phyloP scores from a whole-genome alignment of 2,329 filamentous ascomycete genomes.

The Ascochyta pisi region DNA sequence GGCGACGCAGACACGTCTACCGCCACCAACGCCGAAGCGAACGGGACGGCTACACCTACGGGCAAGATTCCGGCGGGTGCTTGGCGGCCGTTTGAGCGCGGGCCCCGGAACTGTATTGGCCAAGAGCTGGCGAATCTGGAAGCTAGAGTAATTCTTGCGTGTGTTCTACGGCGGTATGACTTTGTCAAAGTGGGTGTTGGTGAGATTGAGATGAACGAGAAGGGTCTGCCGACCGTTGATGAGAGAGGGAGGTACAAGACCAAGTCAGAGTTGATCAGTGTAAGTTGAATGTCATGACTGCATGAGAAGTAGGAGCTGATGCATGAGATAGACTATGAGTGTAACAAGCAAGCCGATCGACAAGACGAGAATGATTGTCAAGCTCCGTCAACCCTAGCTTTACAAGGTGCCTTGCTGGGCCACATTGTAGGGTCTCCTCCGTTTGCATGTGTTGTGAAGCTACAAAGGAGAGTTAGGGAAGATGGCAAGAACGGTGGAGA shows the following conservation, averaged over 20 bases:
- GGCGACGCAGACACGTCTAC: constrained; percentile 42
- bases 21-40: constrained; percentile 22
- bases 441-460: too few species aligned
- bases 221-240: constrained; percentile 34
- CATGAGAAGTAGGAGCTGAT: constrained; percentile 10
- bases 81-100: constrained; percentile 64
- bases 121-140: constrained; percentile 64
- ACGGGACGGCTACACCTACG: background rate
- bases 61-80: constrained; percentile 51
- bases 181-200: constrained; percentile 47
- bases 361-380: constrained; percentile 39
- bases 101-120: constrained; percentile 64
- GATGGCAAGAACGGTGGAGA: too few species aligned
- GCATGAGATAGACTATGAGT: constrained; percentile 31
- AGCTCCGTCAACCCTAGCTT: background rate
- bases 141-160: constrained; percentile 58
- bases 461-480: too few species aligned
- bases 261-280: constrained; percentile 42
- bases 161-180: constrained; percentile 41
- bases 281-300: constrained; percentile 26
- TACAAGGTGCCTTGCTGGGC: too few species aligned
- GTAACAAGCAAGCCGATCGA: constrained; percentile 45
- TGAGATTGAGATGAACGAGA: constrained; percentile 33
- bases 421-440: too few species aligned
- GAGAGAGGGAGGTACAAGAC: constrained; percentile 39